Evolutionary conservation across 805 yeast genomes (phyloP), one percentile per base, ranked within the genome.

Genomic region (Isabelozyma gotoi): DNA sequence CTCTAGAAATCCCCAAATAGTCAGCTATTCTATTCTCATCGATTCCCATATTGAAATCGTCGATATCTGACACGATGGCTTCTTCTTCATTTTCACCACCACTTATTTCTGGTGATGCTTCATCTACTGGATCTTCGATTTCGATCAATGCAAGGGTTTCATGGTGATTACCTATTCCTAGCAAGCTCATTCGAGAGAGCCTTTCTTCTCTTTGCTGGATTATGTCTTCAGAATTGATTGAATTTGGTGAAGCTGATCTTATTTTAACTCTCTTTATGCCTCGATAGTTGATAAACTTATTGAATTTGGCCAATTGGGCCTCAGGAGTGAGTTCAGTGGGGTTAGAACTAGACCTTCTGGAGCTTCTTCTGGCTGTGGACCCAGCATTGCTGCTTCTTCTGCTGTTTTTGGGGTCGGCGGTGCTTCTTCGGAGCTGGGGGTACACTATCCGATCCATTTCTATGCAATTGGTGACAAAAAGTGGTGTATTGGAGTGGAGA

Each of bases 21-120:
- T 58, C 62, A 27, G 51, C 43, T 6, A 45, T 42, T 19, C 48
- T 49, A 2, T 43, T 49, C 16, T 45, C 47, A 31, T 47, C 46
- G 6, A 44, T 38, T 14, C 40, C 49, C 15, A 39, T 34, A 33
- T 35, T 41, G 15, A 44, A 45, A 31, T 58, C 73, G 5, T 72
- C 78, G 16, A 59, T 68, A 40, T 63, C 73, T 10, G 68, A 73
- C 3, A 44, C 59, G 10, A 5, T 24, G 10, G 29, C 12, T 10
- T 24, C 29, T 3, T 52, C 67, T 11, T 56, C 56, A 18, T 47
- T 55, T 11, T 47, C 51, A 10, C 43, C 58, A 2, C 51, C 59
- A 24, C n/a, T n/a, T n/a, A n/a, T n/a, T n/a, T n/a, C n/a, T n/a
- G n/a, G n/a, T n/a, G n/a, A n/a, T n/a, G n/a, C n/a, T n/a, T n/a